These are phyloP conservation scores for Kregervanrija delftensis DNA, from an alignment of 805 yeast genomes.

Conservation along the genomic window DNA sequence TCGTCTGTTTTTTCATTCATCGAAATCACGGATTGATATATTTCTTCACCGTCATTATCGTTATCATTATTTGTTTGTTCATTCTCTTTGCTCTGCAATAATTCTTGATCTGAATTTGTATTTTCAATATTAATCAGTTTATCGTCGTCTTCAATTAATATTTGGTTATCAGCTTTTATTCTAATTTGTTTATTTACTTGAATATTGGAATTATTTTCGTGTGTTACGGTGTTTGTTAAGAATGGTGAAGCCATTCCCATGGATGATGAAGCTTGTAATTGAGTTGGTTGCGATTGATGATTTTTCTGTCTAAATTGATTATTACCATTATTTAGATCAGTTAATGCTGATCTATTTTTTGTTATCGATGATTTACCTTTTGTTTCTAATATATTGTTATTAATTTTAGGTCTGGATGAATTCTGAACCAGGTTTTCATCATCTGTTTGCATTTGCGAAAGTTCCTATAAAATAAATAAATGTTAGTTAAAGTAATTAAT, in stretches of 20 bases:
- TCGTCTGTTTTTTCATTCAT: constrained; percentile 20
- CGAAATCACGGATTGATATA: constrained; percentile 5
- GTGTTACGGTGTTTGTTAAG: constrained; percentile 21
- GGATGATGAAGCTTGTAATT: constrained; percentile 33
- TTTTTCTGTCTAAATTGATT: not conserved
- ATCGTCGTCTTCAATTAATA: not conserved
- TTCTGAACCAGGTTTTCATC: constrained; percentile 23
- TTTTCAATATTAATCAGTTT: constrained; percentile 1
- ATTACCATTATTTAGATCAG: constrained; percentile 20
- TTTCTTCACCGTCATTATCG: not conserved
- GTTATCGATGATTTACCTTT: constrained; percentile 9
- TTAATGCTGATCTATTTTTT: constrained; percentile 22
- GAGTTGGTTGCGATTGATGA: constrained; percentile 34
- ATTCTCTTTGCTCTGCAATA: not conserved
- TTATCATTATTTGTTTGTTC: not conserved
- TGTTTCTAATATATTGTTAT: constrained; percentile 3
- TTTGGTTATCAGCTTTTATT: constrained; percentile 19
- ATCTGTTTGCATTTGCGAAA: constrained; percentile 24
- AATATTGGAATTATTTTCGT: constrained; percentile 1
- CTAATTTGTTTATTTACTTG: constrained; percentile 7
- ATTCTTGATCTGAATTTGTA: not conserved
- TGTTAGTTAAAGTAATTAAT: constrained; percentile 1
- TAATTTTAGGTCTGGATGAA: constrained; percentile 10
- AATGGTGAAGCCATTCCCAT: constrained; percentile 24
- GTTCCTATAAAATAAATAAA: constrained; percentile 10